A percentile compares a stretch with the other conserved stretches of the same genome.
phyloP scores from a whole-genome alignment of 371 early-diverging fungal species.

The Gilbertella persicaria region DNA sequence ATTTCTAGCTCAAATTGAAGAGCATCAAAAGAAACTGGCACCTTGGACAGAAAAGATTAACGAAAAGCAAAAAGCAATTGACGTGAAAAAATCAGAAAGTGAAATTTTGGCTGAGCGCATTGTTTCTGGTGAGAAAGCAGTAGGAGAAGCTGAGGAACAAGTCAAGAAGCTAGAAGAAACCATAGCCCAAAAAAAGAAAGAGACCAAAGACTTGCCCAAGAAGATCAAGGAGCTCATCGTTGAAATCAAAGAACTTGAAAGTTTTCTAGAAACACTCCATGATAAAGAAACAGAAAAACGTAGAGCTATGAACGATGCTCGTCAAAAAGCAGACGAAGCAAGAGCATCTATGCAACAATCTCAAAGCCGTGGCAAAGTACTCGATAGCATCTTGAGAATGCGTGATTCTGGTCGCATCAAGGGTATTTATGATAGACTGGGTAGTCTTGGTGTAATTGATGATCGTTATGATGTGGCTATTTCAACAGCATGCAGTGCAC shows the following conservation, averaged over 20 bases:
- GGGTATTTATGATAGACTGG: conserved; percentile 95
- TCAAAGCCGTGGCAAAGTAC: conserved; percentile 76
- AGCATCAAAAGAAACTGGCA: conserved; percentile 76
- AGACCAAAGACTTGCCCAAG: conserved; percentile 24
- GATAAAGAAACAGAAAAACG: conserved; percentile 36
- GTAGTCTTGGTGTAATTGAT: conserved; percentile 95
- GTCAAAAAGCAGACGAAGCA: conserved; percentile 73
- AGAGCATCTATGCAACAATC: conserved; percentile 62
- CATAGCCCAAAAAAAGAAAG: conserved; percentile 26
- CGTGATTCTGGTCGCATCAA: conserved; percentile 78
- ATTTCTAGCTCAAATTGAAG: conserved; percentile 71
- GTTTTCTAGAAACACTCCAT: conserved; percentile 29
- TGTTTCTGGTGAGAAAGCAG: conserved; percentile 49
- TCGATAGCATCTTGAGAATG: conserved; percentile 75
- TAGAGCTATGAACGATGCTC: conserved; percentile 40
- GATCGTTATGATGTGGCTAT: conserved; percentile 96
- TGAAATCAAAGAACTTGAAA: conserved; percentile 54
- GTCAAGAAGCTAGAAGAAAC: conserved; percentile 31
- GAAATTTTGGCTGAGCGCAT: conserved; percentile 67
- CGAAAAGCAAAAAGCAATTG: conserved; percentile 68
- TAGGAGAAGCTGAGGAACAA: conserved; percentile 68
- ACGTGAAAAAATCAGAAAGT: conserved; percentile 80
- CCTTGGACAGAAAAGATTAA: conserved; percentile 85
- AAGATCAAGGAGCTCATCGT: conserved; percentile 49
- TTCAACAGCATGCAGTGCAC: conserved; percentile 86